Evolutionary conservation across 2,329 filamentous ascomycete genomes (phyloP).

Genomic region (Alternaria triticimaculans): DNA sequence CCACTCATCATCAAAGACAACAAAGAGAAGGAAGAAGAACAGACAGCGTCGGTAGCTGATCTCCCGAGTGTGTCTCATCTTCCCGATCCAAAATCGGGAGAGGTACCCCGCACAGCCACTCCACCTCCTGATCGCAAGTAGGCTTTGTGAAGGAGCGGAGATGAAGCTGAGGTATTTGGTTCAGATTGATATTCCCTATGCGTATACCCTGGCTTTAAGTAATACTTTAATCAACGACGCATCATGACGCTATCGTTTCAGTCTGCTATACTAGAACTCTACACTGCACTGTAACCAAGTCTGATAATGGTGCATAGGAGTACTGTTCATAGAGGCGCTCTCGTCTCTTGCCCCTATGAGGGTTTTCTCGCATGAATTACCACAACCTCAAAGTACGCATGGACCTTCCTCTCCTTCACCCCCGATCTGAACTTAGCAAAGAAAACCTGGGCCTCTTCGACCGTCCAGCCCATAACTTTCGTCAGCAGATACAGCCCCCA

Average conservation of each 20-base stretch:
- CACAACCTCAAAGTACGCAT: slow-evolving; percentile 41
- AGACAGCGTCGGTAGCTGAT: slow-evolving; percentile 36
- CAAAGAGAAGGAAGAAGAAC: slow-evolving; percentile 27
- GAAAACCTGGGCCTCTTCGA: slow-evolving; percentile 55
- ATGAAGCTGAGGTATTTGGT: slow-evolving; percentile 3
- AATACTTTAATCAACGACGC: slow-evolving; percentile 9
- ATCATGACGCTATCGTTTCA: not conserved
- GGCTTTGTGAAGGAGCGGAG: not conserved
- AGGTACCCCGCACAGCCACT: slow-evolving; percentile 19
- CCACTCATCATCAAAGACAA: slow-evolving; percentile 37
- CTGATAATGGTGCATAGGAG: too few relatives aligned
- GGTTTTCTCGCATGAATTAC: slow-evolving; percentile 24
- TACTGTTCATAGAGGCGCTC: too few relatives aligned
- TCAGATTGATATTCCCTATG: slow-evolving; percentile 24
- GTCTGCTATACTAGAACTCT: too few relatives aligned
- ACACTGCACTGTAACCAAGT: too few relatives aligned
- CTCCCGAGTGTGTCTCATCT: slow-evolving; percentile 47
- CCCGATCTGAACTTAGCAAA: slow-evolving; percentile 43
- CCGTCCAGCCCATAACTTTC: slow-evolving; percentile 42
- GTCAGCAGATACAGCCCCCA: slow-evolving; percentile 39
- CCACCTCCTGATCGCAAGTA: slow-evolving; percentile 20
- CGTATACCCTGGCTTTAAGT: slow-evolving; percentile 20
- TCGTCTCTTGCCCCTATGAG: not conserved
- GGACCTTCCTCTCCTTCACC: slow-evolving; percentile 38
- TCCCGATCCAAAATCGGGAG: slow-evolving; percentile 39